These are phyloP conservation scores for Penicillium lagena DNA, from an alignment of 495 filamentous ascomycete species.

Conservation along the genomic window DNA sequence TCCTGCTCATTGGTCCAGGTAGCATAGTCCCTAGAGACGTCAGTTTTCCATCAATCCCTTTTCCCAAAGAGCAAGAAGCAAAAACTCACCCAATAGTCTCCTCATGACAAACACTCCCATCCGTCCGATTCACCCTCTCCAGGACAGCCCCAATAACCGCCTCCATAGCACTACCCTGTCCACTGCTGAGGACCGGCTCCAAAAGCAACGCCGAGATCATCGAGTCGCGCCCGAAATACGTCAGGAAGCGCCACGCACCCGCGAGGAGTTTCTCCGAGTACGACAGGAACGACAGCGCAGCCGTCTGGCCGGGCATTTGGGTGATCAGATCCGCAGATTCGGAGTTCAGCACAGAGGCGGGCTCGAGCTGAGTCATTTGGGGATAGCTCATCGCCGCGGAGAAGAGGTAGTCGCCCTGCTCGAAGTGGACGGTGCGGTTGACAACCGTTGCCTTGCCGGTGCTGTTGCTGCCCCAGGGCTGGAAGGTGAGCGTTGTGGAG, in stretches of 20 bases:
- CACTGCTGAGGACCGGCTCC: slow-evolving; percentile 50
- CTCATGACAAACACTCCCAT: slow-evolving; percentile 58
- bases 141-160: slow-evolving; percentile 54
- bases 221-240: slow-evolving; percentile 61
- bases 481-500: slow-evolving; percentile 33
- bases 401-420: slow-evolving; percentile 49
- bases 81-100: slow-evolving; percentile 50
- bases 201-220: slow-evolving; percentile 55
- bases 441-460: slow-evolving; percentile 22
- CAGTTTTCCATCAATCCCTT: too few species aligned
- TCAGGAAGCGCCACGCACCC: slow-evolving; percentile 61
- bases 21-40: slow-evolving; percentile 44
- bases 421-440: slow-evolving; percentile 39
- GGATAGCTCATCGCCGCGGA: slow-evolving; percentile 56
- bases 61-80: not conserved
- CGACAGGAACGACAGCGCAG: slow-evolving; percentile 55
- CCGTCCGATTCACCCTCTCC: slow-evolving; percentile 51
- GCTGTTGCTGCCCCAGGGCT: slow-evolving; percentile 27
- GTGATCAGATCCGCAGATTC: slow-evolving; percentile 37
- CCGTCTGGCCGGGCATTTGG: slow-evolving; percentile 37
- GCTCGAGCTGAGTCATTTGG: slow-evolving; percentile 46
- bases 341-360: slow-evolving; percentile 42
- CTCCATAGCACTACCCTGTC: slow-evolving; percentile 50
- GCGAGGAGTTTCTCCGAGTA: slow-evolving; percentile 56
- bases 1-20: slow-evolving; percentile 50